Percentiles rank a stretch among this genome's conserved stretches.
Conservation (phyloP, 2,329 filamentous ascomycete species). For the Penicillium sp. region DNA sequence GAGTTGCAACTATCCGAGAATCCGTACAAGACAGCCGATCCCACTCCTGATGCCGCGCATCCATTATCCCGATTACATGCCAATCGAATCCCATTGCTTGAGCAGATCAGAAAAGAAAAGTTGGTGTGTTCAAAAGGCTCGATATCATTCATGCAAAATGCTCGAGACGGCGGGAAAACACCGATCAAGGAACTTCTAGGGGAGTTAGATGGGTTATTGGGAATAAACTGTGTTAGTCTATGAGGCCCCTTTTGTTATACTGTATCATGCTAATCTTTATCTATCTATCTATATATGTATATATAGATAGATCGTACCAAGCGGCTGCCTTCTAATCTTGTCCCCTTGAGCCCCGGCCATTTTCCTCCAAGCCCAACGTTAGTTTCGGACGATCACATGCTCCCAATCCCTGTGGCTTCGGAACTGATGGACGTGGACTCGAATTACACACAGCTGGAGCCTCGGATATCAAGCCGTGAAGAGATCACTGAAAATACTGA, state of each 20-base stretch:
- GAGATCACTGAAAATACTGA: background rate
- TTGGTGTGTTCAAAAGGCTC: slow-evolving; percentile 31
- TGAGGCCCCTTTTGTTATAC: background rate
- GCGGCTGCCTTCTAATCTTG: slow-evolving; percentile 4
- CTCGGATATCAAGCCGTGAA: background rate
- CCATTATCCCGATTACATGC: background rate
- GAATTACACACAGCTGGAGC: background rate
- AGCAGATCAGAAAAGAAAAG: slow-evolving; percentile 27
- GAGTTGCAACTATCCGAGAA: background rate
- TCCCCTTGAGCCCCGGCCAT: slow-evolving; percentile 10
- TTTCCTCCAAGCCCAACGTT: slow-evolving; percentile 5
- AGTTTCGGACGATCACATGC: slow-evolving; percentile 13
- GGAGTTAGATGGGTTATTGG: slow-evolving; percentile 19
- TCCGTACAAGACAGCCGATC: background rate
- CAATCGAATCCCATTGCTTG: background rate
- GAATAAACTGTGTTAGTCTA: background rate
- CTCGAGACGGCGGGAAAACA: slow-evolving; percentile 31
- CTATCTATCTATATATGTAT: too few species aligned
- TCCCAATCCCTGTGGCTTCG: slow-evolving; percentile 20
- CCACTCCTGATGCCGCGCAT: background rate
- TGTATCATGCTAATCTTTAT: background rate
- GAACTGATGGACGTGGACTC: background rate
- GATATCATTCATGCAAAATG: slow-evolving; percentile 34
- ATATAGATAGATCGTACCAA: background rate
- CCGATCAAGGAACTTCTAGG: slow-evolving; percentile 29